phyloP scores from a whole-genome alignment of 2,329 filamentous ascomycete species.

The Botrytis tulipae region DNA sequence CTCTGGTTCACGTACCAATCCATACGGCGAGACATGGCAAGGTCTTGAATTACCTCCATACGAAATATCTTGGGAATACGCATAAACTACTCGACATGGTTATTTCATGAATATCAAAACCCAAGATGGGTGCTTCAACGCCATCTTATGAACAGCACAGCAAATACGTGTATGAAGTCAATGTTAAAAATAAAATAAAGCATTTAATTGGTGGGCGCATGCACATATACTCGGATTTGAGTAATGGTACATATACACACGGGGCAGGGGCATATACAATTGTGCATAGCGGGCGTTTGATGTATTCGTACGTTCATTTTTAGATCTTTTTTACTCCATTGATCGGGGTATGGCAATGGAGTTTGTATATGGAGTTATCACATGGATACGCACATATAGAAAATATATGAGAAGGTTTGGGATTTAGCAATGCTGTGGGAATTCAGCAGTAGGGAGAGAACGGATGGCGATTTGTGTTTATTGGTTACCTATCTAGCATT shows the following conservation, averaged over 20 bases:
- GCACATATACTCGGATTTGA: neutral
- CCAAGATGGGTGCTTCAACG: neutral
- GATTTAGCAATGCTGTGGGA: neutral
- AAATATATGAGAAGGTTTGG: neutral
- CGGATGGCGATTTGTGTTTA: neutral
- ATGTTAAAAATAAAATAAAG: slow-evolving; percentile 8
- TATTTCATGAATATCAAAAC: neutral
- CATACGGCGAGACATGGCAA: slow-evolving; percentile 53
- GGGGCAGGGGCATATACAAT: slow-evolving; percentile 1
- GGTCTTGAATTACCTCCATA: slow-evolving; percentile 49
- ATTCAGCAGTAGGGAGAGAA: neutral
- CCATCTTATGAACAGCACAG: slow-evolving; percentile 7
- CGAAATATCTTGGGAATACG: slow-evolving; percentile 47
- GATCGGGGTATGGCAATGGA: neutral
- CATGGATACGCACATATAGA: neutral
- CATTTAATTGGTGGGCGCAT: slow-evolving; percentile 4
- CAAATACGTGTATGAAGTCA: slow-evolving; percentile 1
- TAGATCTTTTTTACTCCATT: neutral
- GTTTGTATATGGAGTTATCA: neutral
- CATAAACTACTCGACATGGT: neutral
- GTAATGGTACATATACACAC: slow-evolving; percentile 2
- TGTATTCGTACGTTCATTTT: neutral
- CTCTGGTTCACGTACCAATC: slow-evolving; percentile 47
- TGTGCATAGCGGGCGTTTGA: slow-evolving; percentile 16
- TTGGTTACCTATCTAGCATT: neutral